Conservation (phyloP, 495 filamentous ascomycete genomes). For the Pseudotulostoma volvatum region DNA sequence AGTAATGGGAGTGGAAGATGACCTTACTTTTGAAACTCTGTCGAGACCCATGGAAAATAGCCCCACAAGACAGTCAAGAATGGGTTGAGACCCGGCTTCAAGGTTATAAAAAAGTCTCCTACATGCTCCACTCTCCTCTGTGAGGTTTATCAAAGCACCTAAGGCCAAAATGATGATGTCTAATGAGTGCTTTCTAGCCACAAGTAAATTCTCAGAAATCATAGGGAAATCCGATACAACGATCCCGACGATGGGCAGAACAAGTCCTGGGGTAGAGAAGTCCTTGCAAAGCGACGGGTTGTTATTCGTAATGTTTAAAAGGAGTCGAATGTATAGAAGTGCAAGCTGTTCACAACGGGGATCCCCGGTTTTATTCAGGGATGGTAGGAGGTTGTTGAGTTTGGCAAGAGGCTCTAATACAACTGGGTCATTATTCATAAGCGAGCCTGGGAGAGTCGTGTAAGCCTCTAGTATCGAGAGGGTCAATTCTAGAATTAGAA, state of each 20-base stretch:
- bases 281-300: constrained; percentile 46
- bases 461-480: constrained; percentile 53
- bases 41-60: constrained; percentile 25
- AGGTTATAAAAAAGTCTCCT: constrained; percentile 22
- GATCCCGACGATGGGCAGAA: constrained; percentile 40
- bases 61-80: constrained; percentile 27
- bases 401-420: constrained; percentile 15
- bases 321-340: constrained; percentile 43
- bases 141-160: constrained; percentile 78
- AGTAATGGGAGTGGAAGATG: constrained; percentile 3
- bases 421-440: constrained; percentile 11
- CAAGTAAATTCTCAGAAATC: constrained; percentile 24
- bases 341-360: constrained; percentile 10
- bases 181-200: constrained; percentile 32
- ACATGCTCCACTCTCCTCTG: constrained; percentile 51
- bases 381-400: constrained; percentile 15
- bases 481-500: constrained; percentile 16
- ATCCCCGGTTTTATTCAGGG: constrained; percentile 3
- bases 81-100: constrained; percentile 8
- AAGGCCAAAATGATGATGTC: constrained; percentile 65
- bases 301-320: constrained; percentile 79
- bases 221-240: constrained; percentile 23
- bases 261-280: constrained; percentile 42
- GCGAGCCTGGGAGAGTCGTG: constrained; percentile 15
- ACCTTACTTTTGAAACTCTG: constrained; percentile 31